Evolutionary conservation across 495 filamentous ascomycete species (phyloP), one percentile per base, ranked within the genome.

Genomic region (Penicillium fimorum): DNA sequence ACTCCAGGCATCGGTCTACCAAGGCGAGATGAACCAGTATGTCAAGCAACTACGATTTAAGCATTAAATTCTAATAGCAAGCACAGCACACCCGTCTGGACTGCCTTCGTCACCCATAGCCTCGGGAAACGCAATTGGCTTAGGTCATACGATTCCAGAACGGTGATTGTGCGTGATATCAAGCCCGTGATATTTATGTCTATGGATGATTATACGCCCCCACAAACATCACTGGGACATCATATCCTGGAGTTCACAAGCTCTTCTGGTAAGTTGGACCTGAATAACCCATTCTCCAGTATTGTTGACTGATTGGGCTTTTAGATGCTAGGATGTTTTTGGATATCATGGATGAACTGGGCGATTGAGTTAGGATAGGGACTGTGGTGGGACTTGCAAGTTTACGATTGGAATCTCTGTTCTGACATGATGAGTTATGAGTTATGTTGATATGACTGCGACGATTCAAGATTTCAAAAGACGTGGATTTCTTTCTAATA

Each of bases 91-190:
- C 88, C 88, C 0, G 82, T 90, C 20, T 92, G 88, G 88, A 90
- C 86, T 5, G 87, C 88, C 1, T 92, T 90, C 60, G 83, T 90
- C 30, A 89, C 87, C 0, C 75, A 82, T 15, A 75, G 82, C 47
- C 77, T 83, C 15, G 72, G 71, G 22, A 81, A 81, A 3, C 73
- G 75, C 1, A 74, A 71, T 2, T 90, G 87, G 87, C 67, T 89
- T 20, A 75, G 73, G 6, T 73, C 70, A 3, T 66, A 72, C 8
- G 78, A 79, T 9, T 61, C 69, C 12, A 79, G 76, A 33, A 78
- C 80, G 8, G 71, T 91, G 32, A 75, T 84, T 62, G 66, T 92
- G 8, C 80, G 81, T 15, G 82, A 87, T 47, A 67, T 89, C 24
- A 78, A 80, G 30, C 80, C 80, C 0, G 83, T 84, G 46, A 76